Conservation (phyloP, 169 alveolate genomes). For the Toxoplasma gondii region DNA sequence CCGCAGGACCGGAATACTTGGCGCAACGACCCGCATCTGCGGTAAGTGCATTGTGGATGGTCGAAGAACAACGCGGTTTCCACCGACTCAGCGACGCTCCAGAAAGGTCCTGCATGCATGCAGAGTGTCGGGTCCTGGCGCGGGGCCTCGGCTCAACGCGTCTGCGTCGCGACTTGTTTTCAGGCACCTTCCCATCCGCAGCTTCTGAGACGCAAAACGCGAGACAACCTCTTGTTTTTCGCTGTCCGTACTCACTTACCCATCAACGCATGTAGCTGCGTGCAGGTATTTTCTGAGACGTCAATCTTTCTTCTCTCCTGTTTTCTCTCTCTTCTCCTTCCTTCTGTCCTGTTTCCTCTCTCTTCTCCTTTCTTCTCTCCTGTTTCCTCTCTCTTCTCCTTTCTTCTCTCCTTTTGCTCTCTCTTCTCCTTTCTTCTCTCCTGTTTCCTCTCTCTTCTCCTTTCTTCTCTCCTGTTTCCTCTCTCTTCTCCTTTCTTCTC, state of each 20-base stretch:
- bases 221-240: no score
- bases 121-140: no score
- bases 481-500: no score
- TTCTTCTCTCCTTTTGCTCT: neutral
- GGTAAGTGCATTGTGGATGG: neutral
- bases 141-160: no score
- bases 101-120: no score
- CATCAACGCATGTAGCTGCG: neutral
- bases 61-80: no score
- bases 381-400: neutral
- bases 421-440: neutral
- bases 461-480: neutral
- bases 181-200: no score
- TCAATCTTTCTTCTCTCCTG: no score
- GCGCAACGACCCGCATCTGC: neutral
- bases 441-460: neutral
- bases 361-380: neutral
- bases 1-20: constrained; percentile 20
- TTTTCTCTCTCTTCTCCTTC: constrained; percentile 34
- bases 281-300: neutral
- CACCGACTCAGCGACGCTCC: no score
- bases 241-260: neutral
- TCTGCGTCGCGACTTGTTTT: no score
- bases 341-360: constrained; percentile 51
- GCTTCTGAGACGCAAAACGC: no score